A percentile compares a stretch with the other conserved stretches of the same genome.
Conservation (phyloP, 1,284 basidiomycete genomes). For the Cystobasidium pallidum region DNA sequence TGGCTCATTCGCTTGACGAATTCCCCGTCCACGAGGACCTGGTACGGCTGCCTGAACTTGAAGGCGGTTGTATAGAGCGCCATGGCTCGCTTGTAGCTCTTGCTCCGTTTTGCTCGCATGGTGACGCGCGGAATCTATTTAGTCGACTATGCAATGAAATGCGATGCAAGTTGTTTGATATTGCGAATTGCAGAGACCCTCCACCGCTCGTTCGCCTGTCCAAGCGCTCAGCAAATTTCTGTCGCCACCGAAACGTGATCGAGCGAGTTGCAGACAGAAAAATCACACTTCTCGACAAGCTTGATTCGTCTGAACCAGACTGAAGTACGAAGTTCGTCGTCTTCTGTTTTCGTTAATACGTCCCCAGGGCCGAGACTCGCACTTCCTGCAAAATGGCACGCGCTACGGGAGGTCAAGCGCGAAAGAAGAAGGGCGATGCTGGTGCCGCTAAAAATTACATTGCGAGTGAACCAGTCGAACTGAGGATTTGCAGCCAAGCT, state of each 20-base stretch:
- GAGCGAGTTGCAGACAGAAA: constrained; percentile 5
- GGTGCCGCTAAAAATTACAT: constrained; percentile 84
- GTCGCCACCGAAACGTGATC: constrained; percentile 16
- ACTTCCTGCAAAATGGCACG: constrained; percentile 23
- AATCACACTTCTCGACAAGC: background rate
- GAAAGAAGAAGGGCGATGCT: constrained; percentile 55
- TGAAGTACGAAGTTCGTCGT: background rate
- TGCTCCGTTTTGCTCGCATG: constrained; percentile 92
- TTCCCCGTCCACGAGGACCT: constrained; percentile 77
- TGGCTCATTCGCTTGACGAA: constrained; percentile 73
- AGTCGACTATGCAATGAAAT: too few relatives aligned
- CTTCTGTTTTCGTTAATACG: background rate
- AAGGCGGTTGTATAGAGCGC: constrained; percentile 79
- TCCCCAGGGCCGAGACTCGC: background rate
- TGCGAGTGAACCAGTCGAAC: constrained; percentile 38
- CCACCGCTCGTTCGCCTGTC: background rate
- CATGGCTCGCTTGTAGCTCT: constrained; percentile 90
- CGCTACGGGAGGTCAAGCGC: constrained; percentile 37
- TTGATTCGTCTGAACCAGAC: background rate
- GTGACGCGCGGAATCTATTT: background rate
- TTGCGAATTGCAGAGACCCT: background rate
- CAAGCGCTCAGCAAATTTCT: constrained; percentile 25
- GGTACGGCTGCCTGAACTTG: constrained; percentile 81
- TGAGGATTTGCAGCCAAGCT: background rate
- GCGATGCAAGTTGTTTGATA: too few relatives aligned